Percentiles rank a stretch among this genome's conserved stretches.
Conservation (phyloP, 345 rosid species). For the Angophora floribunda region DNA sequence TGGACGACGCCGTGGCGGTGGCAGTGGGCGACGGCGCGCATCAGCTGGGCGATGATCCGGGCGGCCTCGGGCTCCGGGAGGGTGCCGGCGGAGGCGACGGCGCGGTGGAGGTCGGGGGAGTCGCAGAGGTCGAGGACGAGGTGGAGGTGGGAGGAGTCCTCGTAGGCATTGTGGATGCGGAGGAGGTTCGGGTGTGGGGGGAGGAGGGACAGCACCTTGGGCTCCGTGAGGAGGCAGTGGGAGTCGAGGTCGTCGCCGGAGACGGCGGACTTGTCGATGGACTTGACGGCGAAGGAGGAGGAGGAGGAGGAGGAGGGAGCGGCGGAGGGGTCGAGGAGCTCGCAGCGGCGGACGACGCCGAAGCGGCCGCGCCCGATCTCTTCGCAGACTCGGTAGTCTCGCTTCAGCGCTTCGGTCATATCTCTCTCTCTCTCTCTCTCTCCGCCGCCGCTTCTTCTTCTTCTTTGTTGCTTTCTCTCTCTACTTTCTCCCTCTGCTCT, state of each 20-base stretch:
- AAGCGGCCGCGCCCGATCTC: constrained; percentile 67
- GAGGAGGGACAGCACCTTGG: constrained; percentile 56
- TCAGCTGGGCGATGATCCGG: constrained; percentile 30
- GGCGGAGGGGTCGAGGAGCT: constrained; percentile 9
- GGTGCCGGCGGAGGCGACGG: constrained; percentile 3
- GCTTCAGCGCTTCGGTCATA: constrained; percentile 37
- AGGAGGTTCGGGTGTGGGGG: constrained; percentile 65
- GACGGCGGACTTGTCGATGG: constrained; percentile 37
- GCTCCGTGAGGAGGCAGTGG: constrained; percentile 58
- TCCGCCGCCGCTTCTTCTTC: background rate
- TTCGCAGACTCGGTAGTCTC: constrained; percentile 31
- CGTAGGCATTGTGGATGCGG: constrained; percentile 43
- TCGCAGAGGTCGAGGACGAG: constrained; percentile 61
- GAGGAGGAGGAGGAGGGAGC: background rate
- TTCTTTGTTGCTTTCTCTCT: background rate
- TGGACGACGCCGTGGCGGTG: constrained; percentile 61
- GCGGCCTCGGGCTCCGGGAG: constrained; percentile 45
- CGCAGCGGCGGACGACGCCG: constrained; percentile 48
- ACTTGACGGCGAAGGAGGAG: constrained; percentile 39
- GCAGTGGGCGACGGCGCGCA: constrained; percentile 60
- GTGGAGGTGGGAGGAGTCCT: constrained; percentile 20
- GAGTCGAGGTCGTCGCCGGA: constrained; percentile 60
- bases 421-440: background rate
- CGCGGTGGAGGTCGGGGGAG: constrained; percentile 40
- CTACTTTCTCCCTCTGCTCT: background rate